Evolutionary conservation across 2,329 filamentous ascomycete species (phyloP).

Genomic region (Penicillium sp.): DNA sequence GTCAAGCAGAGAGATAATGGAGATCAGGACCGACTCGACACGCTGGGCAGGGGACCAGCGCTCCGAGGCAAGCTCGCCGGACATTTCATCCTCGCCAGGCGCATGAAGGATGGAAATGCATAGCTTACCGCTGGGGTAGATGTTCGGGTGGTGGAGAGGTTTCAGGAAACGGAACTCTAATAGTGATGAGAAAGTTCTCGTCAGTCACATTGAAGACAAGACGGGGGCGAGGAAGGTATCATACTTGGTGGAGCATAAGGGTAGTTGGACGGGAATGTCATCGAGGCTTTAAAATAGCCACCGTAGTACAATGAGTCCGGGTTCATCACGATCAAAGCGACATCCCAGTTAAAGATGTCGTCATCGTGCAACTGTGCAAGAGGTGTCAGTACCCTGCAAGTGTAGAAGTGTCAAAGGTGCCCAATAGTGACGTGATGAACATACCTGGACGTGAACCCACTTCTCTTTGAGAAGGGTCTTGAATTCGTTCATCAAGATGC

Average conservation of each 20-base stretch:
- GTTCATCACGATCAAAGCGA: conserved; percentile 90
- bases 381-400: not conserved
- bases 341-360: conserved; percentile 83
- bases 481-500: conserved; percentile 86
- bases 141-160: conserved; percentile 86
- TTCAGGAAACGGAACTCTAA: conserved; percentile 76
- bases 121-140: conserved; percentile 84
- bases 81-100: conserved; percentile 88
- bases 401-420: not conserved
- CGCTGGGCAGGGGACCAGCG: conserved; percentile 93
- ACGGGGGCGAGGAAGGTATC: conserved; percentile 11
- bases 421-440: not conserved
- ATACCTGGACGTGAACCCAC: conserved; percentile 86
- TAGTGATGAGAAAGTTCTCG: not conserved
- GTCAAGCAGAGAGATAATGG: conserved; percentile 85
- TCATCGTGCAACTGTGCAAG: conserved; percentile 64
- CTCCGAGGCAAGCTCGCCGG: conserved; percentile 83
- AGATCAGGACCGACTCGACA: conserved; percentile 91
- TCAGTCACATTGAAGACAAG: not conserved
- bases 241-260: conserved; percentile 76
- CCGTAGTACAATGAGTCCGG: conserved; percentile 88
- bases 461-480: conserved; percentile 80
- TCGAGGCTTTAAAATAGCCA: conserved; percentile 86
- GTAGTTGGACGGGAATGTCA: conserved; percentile 85
- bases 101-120: conserved; percentile 96